These are phyloP conservation scores for Hericium rajendrae DNA, from an alignment of 768 basidiomycete genomes.

Conservation along the genomic window DNA sequence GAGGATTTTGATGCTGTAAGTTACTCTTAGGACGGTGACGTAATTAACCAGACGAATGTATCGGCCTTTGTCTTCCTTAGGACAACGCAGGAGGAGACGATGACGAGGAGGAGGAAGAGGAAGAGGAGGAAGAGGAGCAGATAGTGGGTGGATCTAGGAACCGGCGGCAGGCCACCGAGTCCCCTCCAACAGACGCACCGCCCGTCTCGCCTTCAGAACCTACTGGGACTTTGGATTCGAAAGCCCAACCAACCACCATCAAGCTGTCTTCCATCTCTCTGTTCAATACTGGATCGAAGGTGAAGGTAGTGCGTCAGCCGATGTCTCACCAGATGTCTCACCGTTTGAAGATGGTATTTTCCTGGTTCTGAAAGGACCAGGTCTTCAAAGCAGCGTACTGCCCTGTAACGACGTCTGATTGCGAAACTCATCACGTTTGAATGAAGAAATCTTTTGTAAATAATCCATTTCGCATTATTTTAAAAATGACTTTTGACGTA, in stretches of 20 bases:
- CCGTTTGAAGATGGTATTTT: no score
- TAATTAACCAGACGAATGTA: not conserved
- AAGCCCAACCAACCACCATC: not conserved
- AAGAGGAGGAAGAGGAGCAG: constrained; percentile 36
- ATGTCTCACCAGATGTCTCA: not conserved
- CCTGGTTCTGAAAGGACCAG: no score
- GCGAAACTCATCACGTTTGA: no score
- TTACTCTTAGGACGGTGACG: constrained; percentile 5
- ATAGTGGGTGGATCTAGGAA: constrained; percentile 6
- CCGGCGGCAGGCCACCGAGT: not conserved
- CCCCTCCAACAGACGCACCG: not conserved
- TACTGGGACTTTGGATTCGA: no score
- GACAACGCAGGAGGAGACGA: constrained; percentile 36
- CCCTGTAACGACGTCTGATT: no score
- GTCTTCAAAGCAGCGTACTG: no score
- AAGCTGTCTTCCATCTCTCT: constrained; percentile 14
- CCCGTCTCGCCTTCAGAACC: no score
- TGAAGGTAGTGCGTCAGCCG: constrained; percentile 42
- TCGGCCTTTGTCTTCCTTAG: constrained; percentile 8
- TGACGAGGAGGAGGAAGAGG: constrained; percentile 45
- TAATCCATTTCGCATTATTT: no score
- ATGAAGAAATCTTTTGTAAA: no score
- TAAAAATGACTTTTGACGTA: no score
- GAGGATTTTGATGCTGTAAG: constrained; percentile 80
- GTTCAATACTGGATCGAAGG: constrained; percentile 23